Evolutionary conservation across 1,284 basidiomycete species (phyloP).

Genomic region (Apiotrichum laibachii): DNA sequence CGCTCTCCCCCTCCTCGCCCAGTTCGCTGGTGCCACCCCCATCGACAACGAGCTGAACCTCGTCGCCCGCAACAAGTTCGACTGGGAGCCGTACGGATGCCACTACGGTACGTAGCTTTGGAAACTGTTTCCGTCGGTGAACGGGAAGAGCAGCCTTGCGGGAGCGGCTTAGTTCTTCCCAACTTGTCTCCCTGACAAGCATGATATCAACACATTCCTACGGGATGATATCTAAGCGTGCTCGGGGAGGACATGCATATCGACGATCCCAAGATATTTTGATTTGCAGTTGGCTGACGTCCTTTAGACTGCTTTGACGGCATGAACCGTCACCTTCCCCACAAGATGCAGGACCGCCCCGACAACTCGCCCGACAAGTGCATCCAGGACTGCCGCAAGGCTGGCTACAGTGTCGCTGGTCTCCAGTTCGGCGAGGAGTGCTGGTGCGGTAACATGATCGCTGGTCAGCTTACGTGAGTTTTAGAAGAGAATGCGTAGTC

Average conservation of each 20-base stretch:
- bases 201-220: too few species aligned
- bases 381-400: slow-evolving; percentile 18
- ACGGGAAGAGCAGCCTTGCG: background rate
- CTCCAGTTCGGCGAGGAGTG: slow-evolving; percentile 30
- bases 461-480: slow-evolving; percentile 19
- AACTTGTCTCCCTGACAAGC: too few species aligned
- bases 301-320: slow-evolving; percentile 28
- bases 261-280: too few species aligned
- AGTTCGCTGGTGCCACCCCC: slow-evolving; percentile 5
- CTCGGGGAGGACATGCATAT: too few species aligned
- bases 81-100: slow-evolving; percentile 29
- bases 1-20: slow-evolving; percentile 10
- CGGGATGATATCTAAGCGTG: too few species aligned
- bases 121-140: background rate
- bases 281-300: background rate
- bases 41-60: slow-evolving; percentile 1
- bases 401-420: slow-evolving; percentile 23
- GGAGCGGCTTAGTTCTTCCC: too few species aligned
- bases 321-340: slow-evolving; percentile 28
- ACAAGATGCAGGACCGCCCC: slow-evolving; percentile 15
- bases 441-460: slow-evolving; percentile 28
- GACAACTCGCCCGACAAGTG: slow-evolving; percentile 20
- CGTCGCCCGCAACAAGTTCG: slow-evolving; percentile 16
- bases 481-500: background rate
- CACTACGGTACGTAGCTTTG: slow-evolving; percentile 22